Conservation (phyloP, 2,329 filamentous ascomycete genomes). For the Fusarium sulawesiense region DNA sequence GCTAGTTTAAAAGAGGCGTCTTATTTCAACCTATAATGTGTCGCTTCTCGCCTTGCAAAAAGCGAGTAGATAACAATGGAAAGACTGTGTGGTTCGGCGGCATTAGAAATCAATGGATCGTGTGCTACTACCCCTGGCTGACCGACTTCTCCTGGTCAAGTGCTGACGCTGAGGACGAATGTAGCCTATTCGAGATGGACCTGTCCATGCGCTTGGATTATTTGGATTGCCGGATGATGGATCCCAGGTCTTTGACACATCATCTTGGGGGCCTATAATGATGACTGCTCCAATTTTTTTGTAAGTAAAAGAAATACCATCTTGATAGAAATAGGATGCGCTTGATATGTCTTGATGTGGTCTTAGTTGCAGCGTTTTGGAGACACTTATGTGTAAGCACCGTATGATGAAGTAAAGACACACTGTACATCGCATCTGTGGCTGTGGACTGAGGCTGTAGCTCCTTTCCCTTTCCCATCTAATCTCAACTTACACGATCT, state of each 20-base stretch:
- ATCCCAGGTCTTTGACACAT: background rate
- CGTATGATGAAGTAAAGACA: fast-evolving
- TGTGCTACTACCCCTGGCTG: conserved; percentile 2
- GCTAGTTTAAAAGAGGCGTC: background rate
- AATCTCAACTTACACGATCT: conserved; percentile 22
- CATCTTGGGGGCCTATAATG: background rate
- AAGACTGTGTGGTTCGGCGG: background rate
- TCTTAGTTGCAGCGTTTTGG: background rate
- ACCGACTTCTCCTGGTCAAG: background rate
- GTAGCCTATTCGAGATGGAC: background rate
- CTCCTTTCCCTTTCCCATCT: background rate
- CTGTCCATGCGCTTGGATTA: background rate
- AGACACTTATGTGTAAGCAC: background rate
- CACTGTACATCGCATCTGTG: conserved; percentile 22
- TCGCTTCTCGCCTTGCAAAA: background rate
- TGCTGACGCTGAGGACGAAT: conserved; percentile 1
- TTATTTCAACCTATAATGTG: background rate
- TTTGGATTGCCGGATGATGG: background rate
- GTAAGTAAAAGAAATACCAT: background rate
- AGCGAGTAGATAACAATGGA: background rate
- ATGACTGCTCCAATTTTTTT: background rate
- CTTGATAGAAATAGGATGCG: background rate
- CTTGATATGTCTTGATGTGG: background rate
- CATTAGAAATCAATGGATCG: background rate
- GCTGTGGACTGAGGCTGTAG: conserved; percentile 18